Base-by-base conservation (phyloP, 352 stramenopile species). In the Detonula confervacea region DNA sequence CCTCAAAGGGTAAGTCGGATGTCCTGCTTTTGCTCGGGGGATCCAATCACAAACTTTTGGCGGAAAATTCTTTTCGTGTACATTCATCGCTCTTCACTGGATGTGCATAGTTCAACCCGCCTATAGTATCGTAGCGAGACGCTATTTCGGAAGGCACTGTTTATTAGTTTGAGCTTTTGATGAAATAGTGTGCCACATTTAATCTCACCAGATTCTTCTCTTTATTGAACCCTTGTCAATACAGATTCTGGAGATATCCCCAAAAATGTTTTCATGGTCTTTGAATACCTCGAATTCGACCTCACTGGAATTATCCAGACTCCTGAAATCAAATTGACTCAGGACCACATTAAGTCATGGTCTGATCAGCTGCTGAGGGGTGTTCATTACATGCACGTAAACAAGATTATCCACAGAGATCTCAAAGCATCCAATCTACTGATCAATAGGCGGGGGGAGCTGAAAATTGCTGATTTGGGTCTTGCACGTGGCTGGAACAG, bases 321-420 rank as follows among this genome's bases (percentile, higher is more conserved):
- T 24, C 77, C 76, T 30, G 82, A 89, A 57, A 94, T 94, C 54
- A 84, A 84, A 30, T 62, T 94, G 1, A 87, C 80, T 11, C 77
- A 90, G 69, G 89, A 93, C 83, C 87, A 93, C 62, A 77, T 94
- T 47, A 94, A 94, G 74, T 91, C 85, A 57, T 94, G 89, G 89
- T 93, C 89, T 14, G 67, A 91, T 47, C 89, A 94, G 78, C 81
- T 95, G 24, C 73, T 95, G 27, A 86, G 70, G 55, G 91, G 89
- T 27, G 76, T 97, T 51, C 90, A 97, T 46, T 98, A 97, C 84
- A 98, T 96, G 90, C 96, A 98, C 75, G 91, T 93, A 49, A 96
- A 98, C 89, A 97, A 97, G 74, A 97, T 98, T 59, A 97, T 98
- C 67, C 96, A 98, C 73, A 91, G 96, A 29, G 96, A 98, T 78